Conservation (phyloP, 23 red algal genomes). For the Rhodosorus marinus region DNA sequence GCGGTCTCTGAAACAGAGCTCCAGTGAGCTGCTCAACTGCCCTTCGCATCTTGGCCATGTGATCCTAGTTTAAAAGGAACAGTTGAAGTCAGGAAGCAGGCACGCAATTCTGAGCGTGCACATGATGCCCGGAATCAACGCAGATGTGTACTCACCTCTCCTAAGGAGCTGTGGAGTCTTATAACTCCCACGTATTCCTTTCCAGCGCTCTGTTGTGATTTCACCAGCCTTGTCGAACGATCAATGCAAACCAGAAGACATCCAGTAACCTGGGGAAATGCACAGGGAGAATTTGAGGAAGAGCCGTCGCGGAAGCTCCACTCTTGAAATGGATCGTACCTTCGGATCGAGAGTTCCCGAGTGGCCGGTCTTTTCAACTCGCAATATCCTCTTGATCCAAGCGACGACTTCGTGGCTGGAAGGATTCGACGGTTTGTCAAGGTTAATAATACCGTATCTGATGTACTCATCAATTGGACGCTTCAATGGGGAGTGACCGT, state of each 20-base stretch:
- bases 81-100: too few species aligned
- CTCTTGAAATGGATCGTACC: too few species aligned
- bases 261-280: too few species aligned
- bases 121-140: too few species aligned
- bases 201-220: slow-evolving; percentile 83
- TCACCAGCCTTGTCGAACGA: slow-evolving; percentile 82
- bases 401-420: slow-evolving; percentile 97
- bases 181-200: slow-evolving; percentile 94
- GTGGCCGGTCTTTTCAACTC: slow-evolving; percentile 89
- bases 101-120: too few species aligned
- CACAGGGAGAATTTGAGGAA: too few species aligned
- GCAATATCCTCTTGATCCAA: slow-evolving; percentile 93
- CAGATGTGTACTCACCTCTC: too few species aligned
- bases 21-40: slow-evolving; percentile 83
- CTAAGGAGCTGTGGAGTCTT: slow-evolving; percentile 46
- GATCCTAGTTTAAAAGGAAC: too few species aligned
- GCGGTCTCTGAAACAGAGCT: slow-evolving; percentile 83
- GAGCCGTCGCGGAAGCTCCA: too few species aligned
- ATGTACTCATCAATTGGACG: slow-evolving; percentile 70
- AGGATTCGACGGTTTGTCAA: slow-evolving; percentile 94
- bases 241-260: slow-evolving; percentile 97
- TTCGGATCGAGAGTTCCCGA: slow-evolving; percentile 95
- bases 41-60: slow-evolving; percentile 27
- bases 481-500: slow-evolving; percentile 58
- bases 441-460: slow-evolving; percentile 83